Base-by-base conservation (phyloP, 345 rosid genomes). In the Punica granatum region DNA sequence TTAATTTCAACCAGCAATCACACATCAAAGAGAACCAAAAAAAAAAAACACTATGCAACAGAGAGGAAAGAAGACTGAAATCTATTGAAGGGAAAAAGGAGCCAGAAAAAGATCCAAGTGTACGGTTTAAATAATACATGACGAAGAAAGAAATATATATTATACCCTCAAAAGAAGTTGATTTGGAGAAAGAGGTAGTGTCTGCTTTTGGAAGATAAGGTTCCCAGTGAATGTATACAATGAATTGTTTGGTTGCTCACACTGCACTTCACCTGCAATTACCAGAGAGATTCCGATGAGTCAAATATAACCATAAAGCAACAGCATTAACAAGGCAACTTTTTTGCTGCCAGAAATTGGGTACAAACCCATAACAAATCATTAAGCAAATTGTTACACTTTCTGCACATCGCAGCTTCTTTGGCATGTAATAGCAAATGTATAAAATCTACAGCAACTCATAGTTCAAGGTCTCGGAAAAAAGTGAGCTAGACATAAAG, bases 181-280 rank as follows among this genome's bases (percentile, higher is more conserved):
- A 81, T 90, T 91, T 39, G 99, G 99, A 76, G 88, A 78, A 81
- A 95, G 89, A 67, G 99, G 92, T 67, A 92, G 74, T 6, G 92
- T 88, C 81, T 95, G 98, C 71, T 95, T 87, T 75, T 88, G 87
- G 67, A 88, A 74, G 31, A 95, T 68, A 73, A 95, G 97, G 83
- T 95, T 95, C 71, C 99, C 99, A 18, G 96, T 90, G 83, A 90
- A 95, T 62, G 98, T 95, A 84, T 95, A 95, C 77, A 95, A 77
- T 23, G 99, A 95, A 79, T 92, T 95, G 76, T 95, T 95, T 3
- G 99, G 99, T 67, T 95, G 96, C 84, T 95, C 99, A 73, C 98
- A 95, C 81, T 95, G 98, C 78, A 95, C 83, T 87, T 92, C 97
- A 79, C 97, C 99, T 95, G 84, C 77, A 83, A 73, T 67, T 67